phyloP scores from a whole-genome alignment of 352 stramenopile species.

The Phytophthora megakarya region DNA sequence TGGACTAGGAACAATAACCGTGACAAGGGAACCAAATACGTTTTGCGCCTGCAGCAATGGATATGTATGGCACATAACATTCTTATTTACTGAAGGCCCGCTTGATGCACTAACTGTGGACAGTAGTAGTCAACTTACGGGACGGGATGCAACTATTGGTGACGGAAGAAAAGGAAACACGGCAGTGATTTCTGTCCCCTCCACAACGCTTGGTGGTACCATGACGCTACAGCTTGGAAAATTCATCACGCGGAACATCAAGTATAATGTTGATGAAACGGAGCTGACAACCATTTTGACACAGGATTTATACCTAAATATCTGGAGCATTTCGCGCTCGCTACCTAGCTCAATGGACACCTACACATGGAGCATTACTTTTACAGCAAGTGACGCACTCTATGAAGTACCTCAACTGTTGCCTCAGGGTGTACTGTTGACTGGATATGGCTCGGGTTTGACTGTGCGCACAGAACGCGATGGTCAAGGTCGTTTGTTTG shows the following conservation, averaged over 20 bases:
- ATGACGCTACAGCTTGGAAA: constrained; percentile 69
- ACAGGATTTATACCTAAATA: constrained; percentile 59
- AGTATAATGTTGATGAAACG: constrained; percentile 57
- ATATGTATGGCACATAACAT: constrained; percentile 82
- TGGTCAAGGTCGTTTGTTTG: constrained; percentile 66
- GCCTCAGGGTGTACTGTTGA: constrained; percentile 55
- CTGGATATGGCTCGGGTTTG: constrained; percentile 56
- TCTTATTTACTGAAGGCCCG: constrained; percentile 67
- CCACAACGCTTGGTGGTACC: constrained; percentile 62
- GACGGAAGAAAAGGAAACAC: constrained; percentile 48
- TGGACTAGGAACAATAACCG: constrained; percentile 54
- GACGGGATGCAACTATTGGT: constrained; percentile 56
- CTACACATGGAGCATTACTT: constrained; percentile 83
- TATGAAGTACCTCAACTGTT: constrained; percentile 69
- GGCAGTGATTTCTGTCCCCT: constrained; percentile 60
- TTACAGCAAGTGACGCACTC: constrained; percentile 59
- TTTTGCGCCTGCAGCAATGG: constrained; percentile 74
- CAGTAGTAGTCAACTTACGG: constrained; percentile 54
- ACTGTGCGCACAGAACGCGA: constrained; percentile 58
- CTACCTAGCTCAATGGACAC: constrained; percentile 43
- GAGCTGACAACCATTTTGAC: constrained; percentile 65
- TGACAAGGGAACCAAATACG: constrained; percentile 63
- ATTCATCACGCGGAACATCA: constrained; percentile 69
- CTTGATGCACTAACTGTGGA: constrained; percentile 50
- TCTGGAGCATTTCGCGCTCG: constrained; percentile 61